Percentiles rank a stretch among this genome's conserved stretches.
Conservation (phyloP, 1,284 basidiomycete genomes). For the Pterula multifida region DNA sequence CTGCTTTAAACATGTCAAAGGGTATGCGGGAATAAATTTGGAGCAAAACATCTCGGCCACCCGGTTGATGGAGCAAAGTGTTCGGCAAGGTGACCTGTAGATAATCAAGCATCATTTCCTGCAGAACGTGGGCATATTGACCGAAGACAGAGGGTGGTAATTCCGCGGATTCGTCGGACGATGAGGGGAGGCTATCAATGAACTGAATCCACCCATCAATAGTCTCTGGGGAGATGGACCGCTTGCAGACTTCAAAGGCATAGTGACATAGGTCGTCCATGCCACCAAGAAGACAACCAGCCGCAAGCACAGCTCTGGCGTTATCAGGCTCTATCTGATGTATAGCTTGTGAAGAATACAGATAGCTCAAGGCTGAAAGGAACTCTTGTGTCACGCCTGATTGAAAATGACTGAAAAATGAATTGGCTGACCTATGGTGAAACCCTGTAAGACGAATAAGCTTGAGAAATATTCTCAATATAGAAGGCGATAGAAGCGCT, state of each 20-base stretch:
- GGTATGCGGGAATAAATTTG: constrained; percentile 66
- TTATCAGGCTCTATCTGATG: constrained; percentile 61
- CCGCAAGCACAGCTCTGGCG: constrained; percentile 71
- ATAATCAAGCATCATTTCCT: constrained; percentile 65
- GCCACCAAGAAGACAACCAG: constrained; percentile 70
- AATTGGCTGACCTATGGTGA: no score
- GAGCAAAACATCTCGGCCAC: constrained; percentile 52
- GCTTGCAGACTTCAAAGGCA: constrained; percentile 67
- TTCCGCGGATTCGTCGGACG: constrained; percentile 43
- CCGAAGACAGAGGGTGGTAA: constrained; percentile 64
- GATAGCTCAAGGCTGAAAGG: constrained; percentile 55
- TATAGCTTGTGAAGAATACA: constrained; percentile 64
- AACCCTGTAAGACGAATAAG: no score
- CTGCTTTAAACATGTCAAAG: constrained; percentile 73
- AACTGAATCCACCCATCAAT: constrained; percentile 71
- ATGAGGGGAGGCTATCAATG: constrained; percentile 43
- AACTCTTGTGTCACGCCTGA: no score
- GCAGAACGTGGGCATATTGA: constrained; percentile 54
- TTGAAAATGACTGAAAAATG: no score
- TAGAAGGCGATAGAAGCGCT: constrained; percentile 20
- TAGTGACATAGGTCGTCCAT: constrained; percentile 74
- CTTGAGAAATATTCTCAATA: constrained; percentile 10
- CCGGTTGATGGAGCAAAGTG: constrained; percentile 29
- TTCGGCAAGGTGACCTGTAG: constrained; percentile 63
- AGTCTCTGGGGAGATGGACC: constrained; percentile 61